phyloP scores from a whole-genome alignment of 305 asterid species.

The Fraxinus paxiana region DNA sequence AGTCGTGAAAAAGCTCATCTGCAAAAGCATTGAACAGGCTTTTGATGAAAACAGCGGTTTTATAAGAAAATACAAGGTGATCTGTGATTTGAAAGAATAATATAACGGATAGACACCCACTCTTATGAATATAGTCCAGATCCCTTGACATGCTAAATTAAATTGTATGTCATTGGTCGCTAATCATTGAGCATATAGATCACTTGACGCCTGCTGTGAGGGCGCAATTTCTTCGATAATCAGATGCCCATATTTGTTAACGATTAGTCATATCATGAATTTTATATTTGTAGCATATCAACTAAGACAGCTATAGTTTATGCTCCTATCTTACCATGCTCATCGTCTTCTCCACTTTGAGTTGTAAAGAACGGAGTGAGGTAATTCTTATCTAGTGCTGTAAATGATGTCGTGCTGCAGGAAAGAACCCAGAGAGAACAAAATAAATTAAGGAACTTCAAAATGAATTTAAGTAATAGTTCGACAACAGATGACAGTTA shows the following conservation, averaged over 20 bases:
- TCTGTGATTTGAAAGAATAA: conserved; percentile 1
- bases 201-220: not conserved
- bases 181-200: not conserved
- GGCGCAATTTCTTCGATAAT: not conserved
- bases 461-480: conserved; percentile 1
- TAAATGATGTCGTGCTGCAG: conserved; percentile 81
- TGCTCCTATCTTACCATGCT: conserved; percentile 52
- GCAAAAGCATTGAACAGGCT: conserved; percentile 22
- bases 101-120: not conserved
- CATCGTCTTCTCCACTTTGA: conserved; percentile 83
- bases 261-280: not conserved
- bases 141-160: not conserved
- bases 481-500: conserved; percentile 2
- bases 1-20: conserved; percentile 50
- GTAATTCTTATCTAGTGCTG: conserved; percentile 87
- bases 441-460: conserved; percentile 8
- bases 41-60: not conserved
- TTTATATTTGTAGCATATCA: not conserved
- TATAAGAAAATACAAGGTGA: not conserved
- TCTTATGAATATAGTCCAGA: not conserved
- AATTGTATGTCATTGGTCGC: not conserved
- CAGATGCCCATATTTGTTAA: not conserved
- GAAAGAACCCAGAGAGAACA: conserved; percentile 22
- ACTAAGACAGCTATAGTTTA: not conserved
- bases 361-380: conserved; percentile 93